Base-by-base conservation (phyloP, 495 filamentous ascomycete genomes). In the Recurvomyces mirabilis region DNA sequence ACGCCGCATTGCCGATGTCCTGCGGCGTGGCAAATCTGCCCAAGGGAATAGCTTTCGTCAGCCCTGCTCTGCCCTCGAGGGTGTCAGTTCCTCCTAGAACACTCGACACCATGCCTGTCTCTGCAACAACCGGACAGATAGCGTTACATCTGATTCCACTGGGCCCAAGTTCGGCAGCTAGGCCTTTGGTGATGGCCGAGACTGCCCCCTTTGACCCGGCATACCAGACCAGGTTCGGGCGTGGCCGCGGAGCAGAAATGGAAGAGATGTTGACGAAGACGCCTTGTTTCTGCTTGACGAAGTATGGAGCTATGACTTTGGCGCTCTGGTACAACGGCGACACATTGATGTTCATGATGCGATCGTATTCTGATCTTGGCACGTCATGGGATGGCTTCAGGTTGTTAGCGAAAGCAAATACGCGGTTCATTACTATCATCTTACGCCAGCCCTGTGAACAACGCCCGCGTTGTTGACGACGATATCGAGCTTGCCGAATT, bases 41-140 rank as follows among this genome's bases (percentile, higher is more conserved):
- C 46, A 56, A 21, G 15, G 79, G 81, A 23, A 84, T 74, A 42
- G 75, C 73, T 28, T 70, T 69, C 26, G 77, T 67, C 46, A 86
- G 81, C 49, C 75, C 77, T 47, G 73, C 67, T 41, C 75, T 60
- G 49, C 82, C 82, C 61, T 83, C 81, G 13, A 70, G 67, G 1
- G 79, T 82, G 41, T 53, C 51, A 1, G 42, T 41, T 14, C 44
- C 51, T 2, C 51, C 51, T 14, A 53, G 39, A 13, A 53, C 44
- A 1, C 70, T 65, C 33, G 73, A 70, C 31, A 82, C 81, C 46
- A 85, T 68, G 0, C 77, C 78, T 15, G 81, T 56, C 24, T 44
- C 53, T 28, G 49, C 45, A 3, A 50, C 29, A 9, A 56, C 42
- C 5, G 51, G 52, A 25, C 47, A 57, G 14, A 57, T 46, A 21